Evolutionary conservation across 2,329 filamentous ascomycete genomes (phyloP), one percentile per base, ranked within the genome.

Genomic region (Calonectria multiphialidica): DNA sequence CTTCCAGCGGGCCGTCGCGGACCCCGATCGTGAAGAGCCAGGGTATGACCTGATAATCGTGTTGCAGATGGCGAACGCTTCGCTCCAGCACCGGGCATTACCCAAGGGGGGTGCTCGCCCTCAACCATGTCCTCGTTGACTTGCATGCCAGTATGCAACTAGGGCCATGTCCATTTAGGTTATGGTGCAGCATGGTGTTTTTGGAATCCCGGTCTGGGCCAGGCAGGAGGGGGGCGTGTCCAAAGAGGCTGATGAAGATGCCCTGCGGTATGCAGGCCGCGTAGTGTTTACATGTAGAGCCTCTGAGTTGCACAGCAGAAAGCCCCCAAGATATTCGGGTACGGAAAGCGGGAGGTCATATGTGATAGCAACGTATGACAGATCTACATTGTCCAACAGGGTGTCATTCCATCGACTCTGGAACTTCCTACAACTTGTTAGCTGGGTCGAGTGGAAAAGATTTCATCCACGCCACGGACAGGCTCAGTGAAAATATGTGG

Each of bases 131-230:
- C 12, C 62, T 67, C 21, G 53, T 68, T 72, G 65, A 72, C 69
- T 76, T 75, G 76, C 71, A 77, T 72, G 44, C 65, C 50, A 64
- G 70, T 74, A 61, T 69, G 57, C 67, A 70, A 55, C 68, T 65
- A 70, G 74, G 71, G 64, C 59, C 67, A 77, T 78, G 72, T 77
- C 73, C 72, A 71, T 61, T 77, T 73, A 70, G 57, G 70, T 66
- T 78, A 68, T 70, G 50, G 49, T 78, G 72, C 76, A 77, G 71
- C 71, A 30, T 35, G 47, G 63, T 63, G 67, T 37, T 59, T 40
- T 35, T 40, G 33, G 35, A 28, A 61, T 57, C 63, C 59, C 69
- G 40, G 37, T 49, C 23, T 12, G 13, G 25, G 37, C 7, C 28
- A n/a, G 16, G n/a, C 8, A 47, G 47, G 47, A 47, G 37, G 40